These are phyloP conservation scores for Syzygium aromaticum DNA, from an alignment of 345 rosid genomes.

Conservation along the genomic window DNA sequence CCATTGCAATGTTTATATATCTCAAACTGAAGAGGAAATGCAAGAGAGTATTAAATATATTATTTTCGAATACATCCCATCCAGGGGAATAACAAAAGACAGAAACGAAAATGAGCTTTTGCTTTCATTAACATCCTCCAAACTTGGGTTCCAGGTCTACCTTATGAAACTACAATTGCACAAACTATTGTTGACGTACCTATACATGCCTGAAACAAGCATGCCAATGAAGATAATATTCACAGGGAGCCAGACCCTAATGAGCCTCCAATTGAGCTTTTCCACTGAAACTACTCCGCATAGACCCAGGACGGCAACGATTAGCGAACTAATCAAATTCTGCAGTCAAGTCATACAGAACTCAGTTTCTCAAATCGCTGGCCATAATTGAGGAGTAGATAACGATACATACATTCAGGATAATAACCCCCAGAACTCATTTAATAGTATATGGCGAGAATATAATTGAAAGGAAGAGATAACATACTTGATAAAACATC, in stretches of 20 bases:
- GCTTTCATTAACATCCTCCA: background rate
- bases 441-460: background rate
- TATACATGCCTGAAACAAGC: slow-evolving; percentile 90
- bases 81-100: background rate
- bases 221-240: slow-evolving; percentile 87
- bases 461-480: background rate
- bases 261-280: slow-evolving; percentile 75
- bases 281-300: slow-evolving; percentile 60
- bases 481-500: slow-evolving; percentile 84
- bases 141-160: background rate
- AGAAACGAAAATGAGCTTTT: background rate
- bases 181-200: slow-evolving; percentile 29
- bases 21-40: slow-evolving; percentile 61
- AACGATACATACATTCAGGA: background rate
- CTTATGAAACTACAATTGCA: background rate
- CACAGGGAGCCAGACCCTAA: slow-evolving; percentile 85
- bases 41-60: background rate
- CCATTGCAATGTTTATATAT: slow-evolving; percentile 91
- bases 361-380: background rate
- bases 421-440: background rate
- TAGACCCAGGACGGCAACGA: slow-evolving; percentile 44
- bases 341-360: slow-evolving; percentile 19
- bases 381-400: background rate
- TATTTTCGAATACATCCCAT: background rate
- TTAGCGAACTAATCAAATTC: slow-evolving; percentile 70